These are phyloP conservation scores for Eutrema yunnanense DNA, from an alignment of 345 rosid genomes.

Conservation along the genomic window DNA sequence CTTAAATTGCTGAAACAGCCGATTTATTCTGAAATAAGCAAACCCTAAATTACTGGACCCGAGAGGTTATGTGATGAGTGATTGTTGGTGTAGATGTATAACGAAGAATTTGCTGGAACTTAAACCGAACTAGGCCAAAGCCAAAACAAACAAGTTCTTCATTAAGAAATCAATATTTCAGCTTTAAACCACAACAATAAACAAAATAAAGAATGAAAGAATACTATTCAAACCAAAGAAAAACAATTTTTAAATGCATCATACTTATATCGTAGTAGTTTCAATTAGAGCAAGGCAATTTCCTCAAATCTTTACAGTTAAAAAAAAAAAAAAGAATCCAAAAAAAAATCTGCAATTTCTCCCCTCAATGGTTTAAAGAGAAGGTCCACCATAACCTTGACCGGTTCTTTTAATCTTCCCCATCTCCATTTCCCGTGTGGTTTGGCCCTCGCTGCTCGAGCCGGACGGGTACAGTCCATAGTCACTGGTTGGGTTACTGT, in stretches of 20 bases:
- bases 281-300: slow-evolving; percentile 20
- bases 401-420: slow-evolving; percentile 42
- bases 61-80: too few species aligned
- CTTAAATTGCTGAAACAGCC: too few species aligned
- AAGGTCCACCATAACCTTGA: slow-evolving; percentile 46
- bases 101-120: not conserved
- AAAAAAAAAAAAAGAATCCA: not conserved
- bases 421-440: slow-evolving; percentile 68
- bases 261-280: not conserved
- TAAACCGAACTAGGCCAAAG: not conserved
- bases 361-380: slow-evolving; percentile 12
- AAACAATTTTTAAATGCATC: not conserved
- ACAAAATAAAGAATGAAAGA: slow-evolving; percentile 14
- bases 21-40: too few species aligned
- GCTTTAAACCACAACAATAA: not conserved
- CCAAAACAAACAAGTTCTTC: not conserved
- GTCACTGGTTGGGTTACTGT: slow-evolving; percentile 61
- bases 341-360: slow-evolving; percentile 4
- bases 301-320: slow-evolving; percentile 33
- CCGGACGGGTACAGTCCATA: slow-evolving; percentile 60
- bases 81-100: too few species aligned
- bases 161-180: not conserved
- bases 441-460: slow-evolving; percentile 66
- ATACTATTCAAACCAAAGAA: slow-evolving; percentile 9
- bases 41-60: too few species aligned